Evolutionary conservation across 2,329 filamentous ascomycete genomes (phyloP).

Genomic region (Lizonia empirigonia): DNA sequence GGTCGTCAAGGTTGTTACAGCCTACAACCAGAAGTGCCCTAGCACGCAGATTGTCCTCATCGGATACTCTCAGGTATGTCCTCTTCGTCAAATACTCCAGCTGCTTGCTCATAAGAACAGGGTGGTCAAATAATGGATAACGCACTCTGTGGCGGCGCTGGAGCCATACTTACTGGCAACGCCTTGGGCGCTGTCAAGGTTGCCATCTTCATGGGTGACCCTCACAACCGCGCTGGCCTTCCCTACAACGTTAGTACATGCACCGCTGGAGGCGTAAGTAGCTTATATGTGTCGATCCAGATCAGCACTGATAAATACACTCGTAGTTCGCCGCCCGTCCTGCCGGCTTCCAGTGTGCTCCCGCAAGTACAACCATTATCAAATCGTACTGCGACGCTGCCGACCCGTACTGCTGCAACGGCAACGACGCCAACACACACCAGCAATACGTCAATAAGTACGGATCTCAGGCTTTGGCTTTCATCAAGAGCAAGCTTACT

Average conservation of each 20-base stretch:
- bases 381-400: slow-evolving; percentile 68
- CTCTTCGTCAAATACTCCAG: not conserved
- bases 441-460: slow-evolving; percentile 68
- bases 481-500: slow-evolving; percentile 62
- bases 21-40: slow-evolving; percentile 63
- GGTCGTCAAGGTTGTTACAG: slow-evolving; percentile 64
- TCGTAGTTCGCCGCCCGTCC: slow-evolving; percentile 65
- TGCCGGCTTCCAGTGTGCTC: slow-evolving; percentile 60
- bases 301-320: not conserved
- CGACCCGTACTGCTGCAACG: slow-evolving; percentile 71
- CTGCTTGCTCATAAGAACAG: slow-evolving; percentile 41
- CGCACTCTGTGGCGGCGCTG: slow-evolving; percentile 63
- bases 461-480: slow-evolving; percentile 62
- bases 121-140: slow-evolving; percentile 69
- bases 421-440: slow-evolving; percentile 64
- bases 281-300: not conserved
- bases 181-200: slow-evolving; percentile 65
- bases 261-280: slow-evolving; percentile 62
- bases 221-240: slow-evolving; percentile 61
- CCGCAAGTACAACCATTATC: slow-evolving; percentile 60
- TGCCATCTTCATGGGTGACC: slow-evolving; percentile 69
- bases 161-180: slow-evolving; percentile 54
- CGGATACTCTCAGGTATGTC: slow-evolving; percentile 66
- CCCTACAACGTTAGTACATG: slow-evolving; percentile 68
- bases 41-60: slow-evolving; percentile 64